A percentile compares a stretch with the other conserved stretches of the same genome.
These are phyloP conservation scores for Suhomyces bokatorum DNA, from an alignment of 1,139 yeast genomes.

Conservation along the genomic window DNA sequence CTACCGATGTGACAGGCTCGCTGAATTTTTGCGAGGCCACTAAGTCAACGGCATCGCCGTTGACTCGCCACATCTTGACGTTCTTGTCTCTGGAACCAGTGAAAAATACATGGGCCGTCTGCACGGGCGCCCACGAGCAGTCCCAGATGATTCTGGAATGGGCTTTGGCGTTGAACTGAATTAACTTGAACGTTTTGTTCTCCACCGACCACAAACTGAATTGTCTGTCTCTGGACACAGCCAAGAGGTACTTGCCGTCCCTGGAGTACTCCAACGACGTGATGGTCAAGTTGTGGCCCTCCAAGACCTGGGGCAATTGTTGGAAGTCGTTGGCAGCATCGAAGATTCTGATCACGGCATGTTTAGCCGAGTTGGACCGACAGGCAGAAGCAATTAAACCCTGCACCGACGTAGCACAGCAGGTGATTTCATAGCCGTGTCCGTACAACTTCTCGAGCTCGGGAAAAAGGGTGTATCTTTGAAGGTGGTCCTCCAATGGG, in stretches of 20 bases:
- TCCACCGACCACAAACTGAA: constrained; percentile 73
- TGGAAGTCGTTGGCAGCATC: constrained; percentile 51
- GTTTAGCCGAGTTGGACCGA: constrained; percentile 77
- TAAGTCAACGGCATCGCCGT: constrained; percentile 26
- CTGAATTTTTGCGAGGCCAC: constrained; percentile 39
- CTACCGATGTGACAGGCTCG: constrained; percentile 73
- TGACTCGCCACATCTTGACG: constrained; percentile 67
- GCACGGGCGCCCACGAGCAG: constrained; percentile 73
- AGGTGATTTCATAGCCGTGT: constrained; percentile 91
- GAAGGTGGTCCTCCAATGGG: constrained; percentile 87
- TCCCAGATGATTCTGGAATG: constrained; percentile 96
- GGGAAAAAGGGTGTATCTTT: constrained; percentile 91
- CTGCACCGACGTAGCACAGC: constrained; percentile 71
- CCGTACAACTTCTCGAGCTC: constrained; percentile 94
- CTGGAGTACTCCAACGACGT: constrained; percentile 80
- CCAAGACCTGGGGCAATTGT: constrained; percentile 42
- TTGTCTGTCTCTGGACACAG: constrained; percentile 90
- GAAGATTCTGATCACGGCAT: constrained; percentile 82
- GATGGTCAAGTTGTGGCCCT: constrained; percentile 76
- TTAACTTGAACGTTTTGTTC: constrained; percentile 44
- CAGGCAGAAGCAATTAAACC: constrained; percentile 89
- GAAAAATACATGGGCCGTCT: constrained; percentile 47
- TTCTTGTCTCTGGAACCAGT: constrained; percentile 89
- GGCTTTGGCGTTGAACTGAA: constrained; percentile 62
- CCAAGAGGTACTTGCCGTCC: constrained; percentile 63